These are phyloP conservation scores for Hippophae rhamnoides DNA, from an alignment of 306 rosid genomes.

Conservation along the genomic window DNA sequence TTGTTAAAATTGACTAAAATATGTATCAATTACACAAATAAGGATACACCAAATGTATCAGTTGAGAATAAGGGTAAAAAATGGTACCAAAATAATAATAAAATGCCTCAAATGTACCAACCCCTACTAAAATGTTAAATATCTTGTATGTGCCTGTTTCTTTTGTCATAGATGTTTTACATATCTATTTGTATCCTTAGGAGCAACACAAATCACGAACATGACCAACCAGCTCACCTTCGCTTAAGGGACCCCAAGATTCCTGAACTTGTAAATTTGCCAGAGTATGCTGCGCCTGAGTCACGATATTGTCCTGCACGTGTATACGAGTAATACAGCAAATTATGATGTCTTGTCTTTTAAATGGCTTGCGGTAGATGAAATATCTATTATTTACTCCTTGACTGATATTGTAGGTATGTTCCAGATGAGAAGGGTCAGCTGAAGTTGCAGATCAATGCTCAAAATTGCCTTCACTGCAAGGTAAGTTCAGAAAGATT, in stretches of 20 bases:
- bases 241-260: constrained; percentile 60
- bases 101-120: no score
- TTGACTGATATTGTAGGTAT: constrained; percentile 40
- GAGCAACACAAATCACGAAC: constrained; percentile 98
- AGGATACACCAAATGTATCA: no score
- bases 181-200: constrained; percentile 25
- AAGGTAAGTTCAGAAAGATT: constrained; percentile 42
- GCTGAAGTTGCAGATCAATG: constrained; percentile 74
- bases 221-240: constrained; percentile 94
- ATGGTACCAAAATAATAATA: no score
- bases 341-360: constrained; percentile 12
- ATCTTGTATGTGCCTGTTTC: background rate
- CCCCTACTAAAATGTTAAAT: no score
- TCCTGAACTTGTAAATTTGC: constrained; percentile 68
- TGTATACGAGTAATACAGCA: constrained; percentile 68
- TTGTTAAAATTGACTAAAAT: no score
- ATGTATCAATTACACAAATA: no score
- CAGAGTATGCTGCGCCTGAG: constrained; percentile 69
- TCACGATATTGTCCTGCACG: constrained; percentile 92
- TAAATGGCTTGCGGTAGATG: constrained; percentile 1
- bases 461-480: constrained; percentile 94
- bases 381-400: constrained; percentile 7
- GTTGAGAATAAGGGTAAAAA: no score
- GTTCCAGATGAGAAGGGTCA: constrained; percentile 49
- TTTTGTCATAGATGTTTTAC: constrained; percentile 16